phyloP scores from a whole-genome alignment of 1,139 yeast species.

The Pichia sp. region DNA sequence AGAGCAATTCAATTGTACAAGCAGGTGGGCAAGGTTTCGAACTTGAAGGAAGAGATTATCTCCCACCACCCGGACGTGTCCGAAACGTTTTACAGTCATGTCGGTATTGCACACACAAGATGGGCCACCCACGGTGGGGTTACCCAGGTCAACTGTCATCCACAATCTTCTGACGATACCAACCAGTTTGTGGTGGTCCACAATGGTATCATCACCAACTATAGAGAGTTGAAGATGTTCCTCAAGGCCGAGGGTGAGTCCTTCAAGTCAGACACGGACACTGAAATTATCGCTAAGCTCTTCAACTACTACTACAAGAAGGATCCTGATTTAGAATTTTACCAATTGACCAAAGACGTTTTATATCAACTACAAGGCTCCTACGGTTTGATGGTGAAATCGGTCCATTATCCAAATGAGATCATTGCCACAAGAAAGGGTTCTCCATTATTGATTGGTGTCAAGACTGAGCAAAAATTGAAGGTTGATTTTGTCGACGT shows the following conservation, averaged over 20 bases:
- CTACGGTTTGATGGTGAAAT: slow-evolving; percentile 90
- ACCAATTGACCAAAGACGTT: slow-evolving; percentile 88
- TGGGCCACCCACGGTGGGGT: slow-evolving; percentile 99
- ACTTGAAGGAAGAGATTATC: slow-evolving; percentile 66
- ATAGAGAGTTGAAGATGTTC: slow-evolving; percentile 81
- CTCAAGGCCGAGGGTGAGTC: slow-evolving; percentile 71
- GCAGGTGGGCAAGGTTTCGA: slow-evolving; percentile 88
- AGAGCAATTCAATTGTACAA: slow-evolving; percentile 59
- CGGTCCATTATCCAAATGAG: slow-evolving; percentile 91
- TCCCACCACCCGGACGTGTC: slow-evolving; percentile 52
- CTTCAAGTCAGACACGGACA: slow-evolving; percentile 93
- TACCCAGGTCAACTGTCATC: slow-evolving; percentile 82
- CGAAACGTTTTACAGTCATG: slow-evolving; percentile 74
- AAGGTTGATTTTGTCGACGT: slow-evolving; percentile 98
- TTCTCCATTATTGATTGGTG: slow-evolving; percentile 95
- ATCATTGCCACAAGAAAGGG: slow-evolving; percentile 97
- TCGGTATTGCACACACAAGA: slow-evolving; percentile 97
- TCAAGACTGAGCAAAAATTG: slow-evolving; percentile 88
- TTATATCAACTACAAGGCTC: slow-evolving; percentile 95
- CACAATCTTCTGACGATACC: slow-evolving; percentile 80
- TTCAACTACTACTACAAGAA: slow-evolving; percentile 81
- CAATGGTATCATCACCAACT: slow-evolving; percentile 97
- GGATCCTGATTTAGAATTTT: slow-evolving; percentile 74
- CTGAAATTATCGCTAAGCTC: slow-evolving; percentile 95
- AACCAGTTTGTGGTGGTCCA: slow-evolving; percentile 92